Percentiles rank a stretch among this genome's conserved stretches.
Conservation (phyloP, 768 basidiomycete species). For the Guyanaporus albipodus region DNA sequence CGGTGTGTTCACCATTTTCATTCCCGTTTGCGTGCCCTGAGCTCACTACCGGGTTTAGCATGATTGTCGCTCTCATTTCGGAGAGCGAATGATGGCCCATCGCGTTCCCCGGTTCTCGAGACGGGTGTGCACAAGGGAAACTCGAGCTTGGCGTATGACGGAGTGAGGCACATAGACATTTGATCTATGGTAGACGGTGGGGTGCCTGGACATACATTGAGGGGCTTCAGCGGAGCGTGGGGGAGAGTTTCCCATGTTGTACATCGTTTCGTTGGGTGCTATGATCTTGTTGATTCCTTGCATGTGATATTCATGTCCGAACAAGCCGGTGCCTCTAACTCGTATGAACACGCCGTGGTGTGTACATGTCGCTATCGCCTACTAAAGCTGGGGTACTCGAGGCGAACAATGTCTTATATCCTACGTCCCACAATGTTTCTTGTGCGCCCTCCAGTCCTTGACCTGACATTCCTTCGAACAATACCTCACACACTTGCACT, state of each 20-base stretch:
- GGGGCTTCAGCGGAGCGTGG: neutral
- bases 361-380: too few species aligned
- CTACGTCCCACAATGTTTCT: slow-evolving; percentile 28
- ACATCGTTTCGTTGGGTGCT: slow-evolving; percentile 19
- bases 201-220: slow-evolving; percentile 12
- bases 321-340: too few species aligned
- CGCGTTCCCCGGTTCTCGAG: neutral
- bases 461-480: slow-evolving; percentile 45
- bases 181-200: slow-evolving; percentile 12
- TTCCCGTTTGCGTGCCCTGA: neutral
- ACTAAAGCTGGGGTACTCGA: too few species aligned
- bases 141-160: neutral
- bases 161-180: slow-evolving; percentile 16
- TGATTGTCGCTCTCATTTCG: slow-evolving; percentile 85
- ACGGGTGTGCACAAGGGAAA: neutral
- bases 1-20: slow-evolving; percentile 48
- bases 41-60: slow-evolving; percentile 42
- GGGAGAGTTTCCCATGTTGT: slow-evolving; percentile 15
- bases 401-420: neutral
- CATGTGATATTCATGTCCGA: too few species aligned
- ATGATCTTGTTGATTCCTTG: too few species aligned
- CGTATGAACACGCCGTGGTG: too few species aligned
- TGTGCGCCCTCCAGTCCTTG: slow-evolving; percentile 46
- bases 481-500: slow-evolving; percentile 39
- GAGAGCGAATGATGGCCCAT: slow-evolving; percentile 52